Conservation (phyloP, 306 rosid genomes). For the barrel medic (Medicago truncatula) region MtrunA17r5.0-ANR NC_053045.1:29106501-29107000, state of each 20-base stretch:
- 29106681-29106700: slow-evolving; percentile 39
- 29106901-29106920: too few relatives aligned
- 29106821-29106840: not conserved
- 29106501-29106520: slow-evolving; percentile 61
- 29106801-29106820: not conserved
- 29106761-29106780: not conserved
- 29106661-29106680: slow-evolving; percentile 40
- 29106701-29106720: slow-evolving; percentile 28
- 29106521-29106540: not conserved
- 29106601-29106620: slow-evolving; percentile 50
- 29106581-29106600: slow-evolving; percentile 7
- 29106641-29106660: slow-evolving; percentile 54
- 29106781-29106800: not conserved
- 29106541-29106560: slow-evolving; percentile 4
- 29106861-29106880: not conserved
- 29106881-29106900: too few relatives aligned
- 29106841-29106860: not conserved
- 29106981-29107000: too few relatives aligned
- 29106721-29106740: slow-evolving; percentile 21
- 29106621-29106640: slow-evolving; percentile 40
- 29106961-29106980: too few relatives aligned
- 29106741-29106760: not conserved
- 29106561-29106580: not conserved
- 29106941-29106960: too few relatives aligned
- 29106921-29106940: too few relatives aligned